Base-by-base conservation (phyloP, 208 protist species). In the Leishmania martiniquensis region DNA sequence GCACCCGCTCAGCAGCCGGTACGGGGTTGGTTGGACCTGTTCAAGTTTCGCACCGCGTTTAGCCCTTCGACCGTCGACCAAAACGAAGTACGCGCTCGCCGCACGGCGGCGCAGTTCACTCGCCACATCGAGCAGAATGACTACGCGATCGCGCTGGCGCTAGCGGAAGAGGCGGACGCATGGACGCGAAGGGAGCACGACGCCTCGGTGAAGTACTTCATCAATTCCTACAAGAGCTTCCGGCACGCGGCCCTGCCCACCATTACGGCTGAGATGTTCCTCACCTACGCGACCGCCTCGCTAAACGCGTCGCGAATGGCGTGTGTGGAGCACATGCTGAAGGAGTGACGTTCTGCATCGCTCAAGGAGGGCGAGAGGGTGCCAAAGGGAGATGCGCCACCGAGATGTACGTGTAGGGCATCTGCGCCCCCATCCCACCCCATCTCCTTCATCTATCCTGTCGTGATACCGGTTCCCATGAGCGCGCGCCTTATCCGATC, bases 31-130 rank as follows among this genome's bases (percentile, higher is more conserved):
- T 59, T 97, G 17, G 94, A 97, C 55, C 76, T 97, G 22, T 74
- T 97, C 25, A 96, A 96, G 76, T 97, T 97, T 74, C 85, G 87
- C 72, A 91, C 89, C 32, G 89, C 85, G 25, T 90, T 93, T 54
- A 96, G 89, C 51, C 94, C 94, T 2, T 87, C 89, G 0, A 88
- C 85, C 65, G 74, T 91, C 0, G 85, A 93, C 44, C 75, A 85
- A 69, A 87, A 91, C 51, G 85, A 91, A 59, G 68, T 86, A 4
- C 80, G 77, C 7, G 90, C 91, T 39, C 85, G 85, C 5, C 78
- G 81, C n/a, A 72, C 81, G 3, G 88, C 89, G 1, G 70, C 54
- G 15, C 60, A 82, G 39, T 95, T 97, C 76, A 89, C 88, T 39
- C 77, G 73, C 15, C 75, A 87, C 65, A 80, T 96, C 37, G 90